A percentile compares a stretch with the other conserved stretches of the same genome.
phyloP scores from a whole-genome alignment of 169 alveolate genomes.

The Plasmodium vinckei region DNA sequence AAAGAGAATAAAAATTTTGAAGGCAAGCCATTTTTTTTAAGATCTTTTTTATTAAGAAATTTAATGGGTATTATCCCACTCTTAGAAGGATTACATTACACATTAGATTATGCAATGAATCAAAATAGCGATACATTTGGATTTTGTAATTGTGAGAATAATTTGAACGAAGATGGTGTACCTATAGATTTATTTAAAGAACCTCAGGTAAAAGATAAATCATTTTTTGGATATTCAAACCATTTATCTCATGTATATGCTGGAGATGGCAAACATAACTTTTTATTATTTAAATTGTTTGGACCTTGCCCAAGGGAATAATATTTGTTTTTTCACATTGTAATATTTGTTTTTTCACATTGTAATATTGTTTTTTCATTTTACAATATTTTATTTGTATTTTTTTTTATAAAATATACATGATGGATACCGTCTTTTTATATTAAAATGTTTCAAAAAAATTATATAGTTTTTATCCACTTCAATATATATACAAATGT shows the following conservation, averaged over 20 bases:
- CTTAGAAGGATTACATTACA: conserved; percentile 54
- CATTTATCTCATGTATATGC: conserved; percentile 70
- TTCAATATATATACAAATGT: too few species aligned
- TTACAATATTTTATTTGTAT: background rate
- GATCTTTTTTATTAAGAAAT: conserved; percentile 29
- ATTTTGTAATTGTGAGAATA: conserved; percentile 44
- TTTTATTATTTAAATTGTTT: conserved; percentile 46
- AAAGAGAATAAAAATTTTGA: conserved; percentile 41
- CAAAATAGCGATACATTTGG: conserved; percentile 24
- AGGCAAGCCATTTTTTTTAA: conserved; percentile 70
- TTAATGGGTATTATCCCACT: conserved; percentile 51
- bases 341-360: background rate
- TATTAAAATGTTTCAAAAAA: too few species aligned
- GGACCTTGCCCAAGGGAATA: background rate
- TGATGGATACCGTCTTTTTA: too few species aligned
- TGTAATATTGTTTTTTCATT: background rate
- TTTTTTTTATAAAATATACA: background rate
- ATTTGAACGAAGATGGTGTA: background rate
- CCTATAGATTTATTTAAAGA: conserved; percentile 16
- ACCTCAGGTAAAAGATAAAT: conserved; percentile 12
- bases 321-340: background rate
- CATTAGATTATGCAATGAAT: conserved; percentile 67
- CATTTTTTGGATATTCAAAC: conserved; percentile 18
- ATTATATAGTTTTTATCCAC: too few species aligned
- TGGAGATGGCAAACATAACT: conserved; percentile 59